Evolutionary conservation across 345 rosid genomes (phyloP), one percentile per base, ranked within the genome.

Genomic region (Syzygium aromaticum): DNA sequence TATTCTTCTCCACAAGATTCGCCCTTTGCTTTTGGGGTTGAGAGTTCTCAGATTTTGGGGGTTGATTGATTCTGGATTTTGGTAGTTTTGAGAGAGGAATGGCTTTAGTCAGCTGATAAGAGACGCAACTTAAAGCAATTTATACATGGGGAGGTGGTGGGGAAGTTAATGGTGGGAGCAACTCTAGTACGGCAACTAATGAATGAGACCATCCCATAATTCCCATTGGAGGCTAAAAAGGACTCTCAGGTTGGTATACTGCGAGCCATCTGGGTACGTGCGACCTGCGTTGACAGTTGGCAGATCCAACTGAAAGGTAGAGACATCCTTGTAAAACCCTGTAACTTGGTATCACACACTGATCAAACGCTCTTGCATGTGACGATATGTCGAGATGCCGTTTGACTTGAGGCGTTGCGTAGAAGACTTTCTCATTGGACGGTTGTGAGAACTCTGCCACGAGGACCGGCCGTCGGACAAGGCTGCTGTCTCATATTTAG

Each of bases 401-500:
- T 33, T 67, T 73, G 80, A 73, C 10, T 13, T 3, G 49, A 19
- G 49, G 82, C 82, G 22, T 38, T 73, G 49, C 49, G 10, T 19
- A 5, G 13, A 19, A 38, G 82, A 73, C 27, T 67, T 17, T 38
- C 82, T 73, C 49, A 33, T 73, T 73, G 49, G 82, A 38, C 80
- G 49, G 54, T 54, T n/a, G 77, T 28, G 53, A 51, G 49, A 6
- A 6, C 77, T 8, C 87, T 51, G 28, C 80, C 59, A 49, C 33
- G 53, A 30, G 82, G 87, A 21, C 57, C 54, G 21, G 49, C 27
- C 17, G 19, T 1, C 15, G 95, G 87, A 88, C 85, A 13, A n/a
- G 25, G 43, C 14, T 56, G 59, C 57, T 38, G 33, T 52, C 56
- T 51, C 59, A 46, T 8, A 84, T 30, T 53, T 84, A 53, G 28